phyloP scores from a whole-genome alignment of 208 protist species.

The Trypanosomatidae sp. region DNA sequence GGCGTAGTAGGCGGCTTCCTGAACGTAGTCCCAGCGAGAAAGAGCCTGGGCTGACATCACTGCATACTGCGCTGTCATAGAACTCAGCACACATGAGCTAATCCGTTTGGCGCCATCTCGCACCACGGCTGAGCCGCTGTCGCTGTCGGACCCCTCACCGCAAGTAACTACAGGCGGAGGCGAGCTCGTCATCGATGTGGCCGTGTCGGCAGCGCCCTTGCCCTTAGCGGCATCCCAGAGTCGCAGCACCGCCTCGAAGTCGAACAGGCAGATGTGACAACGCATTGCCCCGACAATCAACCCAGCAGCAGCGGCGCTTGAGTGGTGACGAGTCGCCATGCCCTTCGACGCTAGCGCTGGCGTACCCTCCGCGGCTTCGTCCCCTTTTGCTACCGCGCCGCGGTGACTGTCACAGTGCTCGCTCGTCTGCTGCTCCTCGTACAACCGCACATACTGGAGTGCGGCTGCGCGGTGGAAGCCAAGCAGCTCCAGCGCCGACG shows the following conservation, averaged over 20 bases:
- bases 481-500: constrained; percentile 45
- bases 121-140: background rate
- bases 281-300: constrained; percentile 67
- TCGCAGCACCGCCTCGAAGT: constrained; percentile 70
- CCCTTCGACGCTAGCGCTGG: background rate
- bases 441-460: constrained; percentile 33
- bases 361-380: background rate
- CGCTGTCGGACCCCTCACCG: background rate
- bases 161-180: background rate
- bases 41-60: constrained; percentile 67
- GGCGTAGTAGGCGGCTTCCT: constrained; percentile 38
- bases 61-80: constrained; percentile 56
- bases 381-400: background rate
- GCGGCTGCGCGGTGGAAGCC: constrained; percentile 48
- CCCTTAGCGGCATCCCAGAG: constrained; percentile 45
- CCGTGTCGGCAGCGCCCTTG: background rate
- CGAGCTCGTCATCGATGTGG: background rate
- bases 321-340: background rate
- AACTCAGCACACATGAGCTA: background rate
- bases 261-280: constrained; percentile 58
- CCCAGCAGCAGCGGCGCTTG: constrained; percentile 8
- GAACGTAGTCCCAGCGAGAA: constrained; percentile 71
- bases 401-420: background rate
- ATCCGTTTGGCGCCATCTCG: background rate
- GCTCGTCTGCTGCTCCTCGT: constrained; percentile 15